Evolutionary conservation across 1,139 yeast species (phyloP).

Genomic region (Suhomyces bokatorum): DNA sequence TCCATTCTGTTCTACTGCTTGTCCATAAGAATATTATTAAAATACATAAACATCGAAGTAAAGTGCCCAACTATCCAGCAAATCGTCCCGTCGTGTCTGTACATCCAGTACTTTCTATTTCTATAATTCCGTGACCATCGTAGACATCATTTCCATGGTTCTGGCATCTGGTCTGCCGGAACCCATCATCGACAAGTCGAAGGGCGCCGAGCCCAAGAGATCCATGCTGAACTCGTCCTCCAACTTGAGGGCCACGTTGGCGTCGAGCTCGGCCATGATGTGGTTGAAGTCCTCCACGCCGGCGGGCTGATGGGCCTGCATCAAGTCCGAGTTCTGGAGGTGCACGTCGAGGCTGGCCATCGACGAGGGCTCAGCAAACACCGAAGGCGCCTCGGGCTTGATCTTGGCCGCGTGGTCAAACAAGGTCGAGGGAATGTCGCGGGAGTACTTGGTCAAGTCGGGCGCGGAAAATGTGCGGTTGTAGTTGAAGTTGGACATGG

Average conservation of each 20-base stretch:
- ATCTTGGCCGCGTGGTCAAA: constrained; percentile 10
- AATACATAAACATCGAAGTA: constrained; percentile 2
- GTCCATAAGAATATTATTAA: not conserved
- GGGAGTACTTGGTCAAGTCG: constrained; percentile 22
- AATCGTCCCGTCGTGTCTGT: constrained; percentile 1
- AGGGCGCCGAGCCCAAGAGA: not conserved
- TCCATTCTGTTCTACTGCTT: no score
- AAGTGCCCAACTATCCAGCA: constrained; percentile 2
- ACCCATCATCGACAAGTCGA: not conserved
- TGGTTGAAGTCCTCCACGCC: constrained; percentile 8
- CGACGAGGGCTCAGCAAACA: no score
- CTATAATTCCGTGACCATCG: constrained; percentile 11
- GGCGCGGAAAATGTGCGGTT: constrained; percentile 32
- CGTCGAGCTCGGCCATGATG: constrained; percentile 10
- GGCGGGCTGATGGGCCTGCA: not conserved
- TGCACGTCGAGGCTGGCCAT: constrained; percentile 2
- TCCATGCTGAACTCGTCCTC: constrained; percentile 6
- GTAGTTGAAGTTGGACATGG: constrained; percentile 3
- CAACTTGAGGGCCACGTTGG: not conserved
- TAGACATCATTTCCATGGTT: constrained; percentile 8
- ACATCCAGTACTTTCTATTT: constrained; percentile 3
- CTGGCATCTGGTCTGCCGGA: not conserved
- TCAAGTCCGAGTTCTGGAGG: constrained; percentile 1
- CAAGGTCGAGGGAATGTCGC: constrained; percentile 9
- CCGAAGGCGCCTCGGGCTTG: not conserved